phyloP scores from a whole-genome alignment of 1,139 yeast genomes.

The Yamadazyma epiphylla region DNA sequence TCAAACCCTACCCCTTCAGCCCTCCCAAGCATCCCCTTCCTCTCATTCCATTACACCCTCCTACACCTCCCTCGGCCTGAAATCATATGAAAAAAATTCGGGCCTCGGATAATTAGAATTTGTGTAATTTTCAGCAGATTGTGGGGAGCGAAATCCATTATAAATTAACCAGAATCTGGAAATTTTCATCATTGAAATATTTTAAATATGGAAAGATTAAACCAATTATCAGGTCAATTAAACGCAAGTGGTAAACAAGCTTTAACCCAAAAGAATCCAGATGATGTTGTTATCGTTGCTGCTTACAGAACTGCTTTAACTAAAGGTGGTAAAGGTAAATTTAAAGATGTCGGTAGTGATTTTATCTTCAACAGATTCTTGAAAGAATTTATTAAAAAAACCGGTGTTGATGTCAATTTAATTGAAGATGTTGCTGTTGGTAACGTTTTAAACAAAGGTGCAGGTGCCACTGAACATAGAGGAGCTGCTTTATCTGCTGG shows the following conservation, averaged over 20 bases:
- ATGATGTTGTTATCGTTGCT: constrained; percentile 81
- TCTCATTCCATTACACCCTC: too few relatives aligned
- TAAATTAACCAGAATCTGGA: constrained; percentile 1
- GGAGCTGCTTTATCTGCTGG: constrained; percentile 61
- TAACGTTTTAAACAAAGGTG: constrained; percentile 84
- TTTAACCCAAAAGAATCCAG: constrained; percentile 58
- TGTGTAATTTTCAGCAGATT: constrained; percentile 2
- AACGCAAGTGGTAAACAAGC: constrained; percentile 44
- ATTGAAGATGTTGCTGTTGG: constrained; percentile 86
- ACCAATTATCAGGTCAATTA: constrained; percentile 57
- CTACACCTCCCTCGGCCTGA: background rate
- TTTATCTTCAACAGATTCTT: constrained; percentile 66
- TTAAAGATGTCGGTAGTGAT: constrained; percentile 74
- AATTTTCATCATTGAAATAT: constrained; percentile 1
- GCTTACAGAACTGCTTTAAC: constrained; percentile 90
- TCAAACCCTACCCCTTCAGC: too few relatives aligned
- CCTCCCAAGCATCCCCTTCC: background rate
- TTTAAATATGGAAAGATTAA: constrained; percentile 52
- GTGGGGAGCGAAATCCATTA: constrained; percentile 10
- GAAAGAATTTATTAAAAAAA: constrained; percentile 54
- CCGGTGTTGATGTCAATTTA: constrained; percentile 58
- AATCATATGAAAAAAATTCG: constrained; percentile 5
- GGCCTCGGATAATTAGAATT: constrained; percentile 4
- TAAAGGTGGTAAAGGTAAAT: constrained; percentile 79
- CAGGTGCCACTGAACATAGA: constrained; percentile 89